Evolutionary conservation across 306 rosid species (phyloP).

Genomic region (Hippophae tibetana): DNA sequence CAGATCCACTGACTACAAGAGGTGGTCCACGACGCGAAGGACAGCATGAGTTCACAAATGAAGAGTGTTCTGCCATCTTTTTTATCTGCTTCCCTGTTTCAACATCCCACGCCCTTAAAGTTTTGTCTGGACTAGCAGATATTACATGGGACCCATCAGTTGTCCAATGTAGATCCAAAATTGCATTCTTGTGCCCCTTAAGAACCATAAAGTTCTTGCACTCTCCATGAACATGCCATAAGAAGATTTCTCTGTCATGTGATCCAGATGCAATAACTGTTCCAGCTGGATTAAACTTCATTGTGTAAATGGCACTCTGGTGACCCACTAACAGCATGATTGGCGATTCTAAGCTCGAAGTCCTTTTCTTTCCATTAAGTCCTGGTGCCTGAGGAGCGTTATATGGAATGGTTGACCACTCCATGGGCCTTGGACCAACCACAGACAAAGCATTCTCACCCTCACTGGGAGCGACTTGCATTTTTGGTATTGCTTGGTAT

Average conservation of each 20-base stretch:
- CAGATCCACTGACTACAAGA: constrained; percentile 86
- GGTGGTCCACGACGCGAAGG: constrained; percentile 93
- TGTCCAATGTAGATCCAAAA: constrained; percentile 96
- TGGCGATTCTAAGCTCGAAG: constrained; percentile 77
- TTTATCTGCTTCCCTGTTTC: constrained; percentile 84
- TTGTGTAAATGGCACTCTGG: constrained; percentile 78
- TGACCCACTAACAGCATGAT: constrained; percentile 85
- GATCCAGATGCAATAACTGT: constrained; percentile 86
- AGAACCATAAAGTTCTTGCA: constrained; percentile 90
- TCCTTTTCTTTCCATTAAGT: constrained; percentile 65
- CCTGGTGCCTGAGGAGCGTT: constrained; percentile 50
- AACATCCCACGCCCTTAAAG: constrained; percentile 90
- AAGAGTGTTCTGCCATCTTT: constrained; percentile 93
- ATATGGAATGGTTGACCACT: constrained; percentile 71
- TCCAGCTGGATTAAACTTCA: constrained; percentile 89
- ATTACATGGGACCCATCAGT: constrained; percentile 77
- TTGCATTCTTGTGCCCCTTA: constrained; percentile 91
- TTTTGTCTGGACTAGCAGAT: constrained; percentile 87
- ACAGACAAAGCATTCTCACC: constrained; percentile 63
- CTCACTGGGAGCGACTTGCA: constrained; percentile 58
- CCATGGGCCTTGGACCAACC: constrained; percentile 84
- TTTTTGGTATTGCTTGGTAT: constrained; percentile 27
- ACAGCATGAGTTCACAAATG: constrained; percentile 82
- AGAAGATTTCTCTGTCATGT: constrained; percentile 85
- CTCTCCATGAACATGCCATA: constrained; percentile 80